Conservation (phyloP, 805 yeast species). For the Priceomyces medius region DNA sequence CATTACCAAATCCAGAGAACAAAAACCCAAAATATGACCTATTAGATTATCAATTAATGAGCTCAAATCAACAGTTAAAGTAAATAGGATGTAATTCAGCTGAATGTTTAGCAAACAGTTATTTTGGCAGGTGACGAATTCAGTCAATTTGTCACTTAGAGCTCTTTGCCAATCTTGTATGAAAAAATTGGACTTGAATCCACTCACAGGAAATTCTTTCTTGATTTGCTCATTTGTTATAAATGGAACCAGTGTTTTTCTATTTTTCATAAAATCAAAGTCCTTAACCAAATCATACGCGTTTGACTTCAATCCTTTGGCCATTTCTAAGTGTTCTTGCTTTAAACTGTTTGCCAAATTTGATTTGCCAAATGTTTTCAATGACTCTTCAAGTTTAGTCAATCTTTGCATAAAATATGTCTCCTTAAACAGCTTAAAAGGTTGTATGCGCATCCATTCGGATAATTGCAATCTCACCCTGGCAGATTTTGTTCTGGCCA, state of each 20-base stretch:
- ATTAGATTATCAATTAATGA: constrained; percentile 22
- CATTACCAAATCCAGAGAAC: constrained; percentile 4
- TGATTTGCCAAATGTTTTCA: constrained; percentile 13
- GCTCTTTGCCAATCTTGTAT: constrained; percentile 32
- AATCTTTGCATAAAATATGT: constrained; percentile 18
- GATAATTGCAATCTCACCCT: constrained; percentile 26
- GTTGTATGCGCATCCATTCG: constrained; percentile 39
- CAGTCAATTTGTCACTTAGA: constrained; percentile 22
- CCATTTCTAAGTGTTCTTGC: constrained; percentile 18
- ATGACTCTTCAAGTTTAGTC: constrained; percentile 14
- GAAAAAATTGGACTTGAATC: constrained; percentile 15
- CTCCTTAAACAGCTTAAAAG: constrained; percentile 29
- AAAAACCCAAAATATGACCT: constrained; percentile 4
- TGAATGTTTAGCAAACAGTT: constrained; percentile 36
- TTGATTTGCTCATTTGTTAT: constrained; percentile 11
- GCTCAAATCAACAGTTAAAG: constrained; percentile 28
- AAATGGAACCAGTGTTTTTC: constrained; percentile 8
- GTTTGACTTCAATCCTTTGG: constrained; percentile 18
- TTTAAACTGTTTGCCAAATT: constrained; percentile 15
- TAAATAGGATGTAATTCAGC: constrained; percentile 37
- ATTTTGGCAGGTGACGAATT: constrained; percentile 22
- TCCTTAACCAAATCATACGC: constrained; percentile 20
- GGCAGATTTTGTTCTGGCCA: constrained; percentile 18
- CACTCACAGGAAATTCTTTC: constrained; percentile 7
- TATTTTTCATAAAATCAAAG: constrained; percentile 14